Evolutionary conservation across 768 basidiomycete genomes (phyloP).

Genomic region (Saitozyma sp.): DNA sequence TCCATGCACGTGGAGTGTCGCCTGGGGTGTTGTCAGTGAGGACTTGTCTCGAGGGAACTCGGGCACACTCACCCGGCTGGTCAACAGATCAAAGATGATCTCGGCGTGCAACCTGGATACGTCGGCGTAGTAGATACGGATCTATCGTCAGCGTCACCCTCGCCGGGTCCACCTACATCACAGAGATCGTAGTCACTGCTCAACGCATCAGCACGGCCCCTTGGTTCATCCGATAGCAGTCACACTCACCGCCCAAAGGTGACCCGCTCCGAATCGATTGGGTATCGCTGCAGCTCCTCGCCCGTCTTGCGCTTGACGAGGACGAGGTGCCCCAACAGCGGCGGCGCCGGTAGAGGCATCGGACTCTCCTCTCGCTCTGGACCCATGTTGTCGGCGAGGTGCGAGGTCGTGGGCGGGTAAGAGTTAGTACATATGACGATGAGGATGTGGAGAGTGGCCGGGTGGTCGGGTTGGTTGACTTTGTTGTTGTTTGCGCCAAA

Average conservation of each 20-base stretch:
- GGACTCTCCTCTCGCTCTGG: no score
- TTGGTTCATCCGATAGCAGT: not conserved
- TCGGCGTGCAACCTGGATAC: constrained; percentile 49
- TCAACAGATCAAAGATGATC: constrained; percentile 42
- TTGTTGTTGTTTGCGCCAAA: no score
- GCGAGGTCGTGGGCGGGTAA: no score
- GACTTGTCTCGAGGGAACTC: not conserved
- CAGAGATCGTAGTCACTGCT: not conserved
- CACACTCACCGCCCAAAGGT: constrained; percentile 39
- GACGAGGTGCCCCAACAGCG: constrained; percentile 26
- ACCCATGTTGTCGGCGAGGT: no score
- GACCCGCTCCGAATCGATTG: constrained; percentile 38
- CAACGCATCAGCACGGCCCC: not conserved
- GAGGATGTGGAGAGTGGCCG: no score
- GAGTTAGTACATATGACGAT: no score
- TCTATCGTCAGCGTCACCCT: constrained; percentile 9
- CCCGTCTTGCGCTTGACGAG: constrained; percentile 35
- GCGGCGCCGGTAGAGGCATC: not conserved
- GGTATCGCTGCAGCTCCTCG: constrained; percentile 33
- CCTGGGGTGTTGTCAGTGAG: constrained; percentile 15
- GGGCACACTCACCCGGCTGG: constrained; percentile 27
- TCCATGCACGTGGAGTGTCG: constrained; percentile 38
- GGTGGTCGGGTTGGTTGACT: no score
- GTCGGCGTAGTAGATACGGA: constrained; percentile 47
- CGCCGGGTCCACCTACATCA: not conserved